phyloP scores from a whole-genome alignment of 2,329 filamentous ascomycete species.

The Ophiostoma populinum region DNA sequence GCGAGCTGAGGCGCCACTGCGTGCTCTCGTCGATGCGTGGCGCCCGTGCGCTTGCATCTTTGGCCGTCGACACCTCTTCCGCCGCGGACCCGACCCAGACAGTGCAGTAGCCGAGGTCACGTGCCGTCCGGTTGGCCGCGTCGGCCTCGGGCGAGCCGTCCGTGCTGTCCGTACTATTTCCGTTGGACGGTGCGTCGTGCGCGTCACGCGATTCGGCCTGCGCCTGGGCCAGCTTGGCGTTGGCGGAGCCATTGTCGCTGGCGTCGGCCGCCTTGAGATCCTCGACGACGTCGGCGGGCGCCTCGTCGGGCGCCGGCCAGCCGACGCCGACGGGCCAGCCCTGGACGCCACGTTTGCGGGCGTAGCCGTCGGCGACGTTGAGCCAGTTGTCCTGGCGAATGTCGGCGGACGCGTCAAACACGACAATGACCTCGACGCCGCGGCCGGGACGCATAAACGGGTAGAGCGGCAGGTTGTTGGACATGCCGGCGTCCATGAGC shows the following conservation, averaged over 20 bases:
- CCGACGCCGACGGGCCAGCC: constrained; percentile 93
- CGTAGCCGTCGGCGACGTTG: constrained; percentile 83
- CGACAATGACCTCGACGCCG: constrained; percentile 75
- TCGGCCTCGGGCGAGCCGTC: constrained; percentile 23
- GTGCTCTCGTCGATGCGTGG: constrained; percentile 40
- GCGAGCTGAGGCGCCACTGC: constrained; percentile 52
- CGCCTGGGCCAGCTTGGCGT: constrained; percentile 45
- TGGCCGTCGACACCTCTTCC: constrained; percentile 41
- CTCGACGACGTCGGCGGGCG: constrained; percentile 39
- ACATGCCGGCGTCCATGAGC: constrained; percentile 97
- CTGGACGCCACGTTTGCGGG: constrained; percentile 72
- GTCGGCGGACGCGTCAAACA: constrained; percentile 89
- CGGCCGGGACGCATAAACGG: constrained; percentile 77
- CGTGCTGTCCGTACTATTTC: constrained; percentile 10
- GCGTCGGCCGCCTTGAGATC: constrained; percentile 54
- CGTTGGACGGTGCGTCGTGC: constrained; percentile 9
- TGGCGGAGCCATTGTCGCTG: constrained; percentile 39
- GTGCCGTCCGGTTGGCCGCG: constrained; percentile 1
- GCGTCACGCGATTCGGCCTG: constrained; percentile 19
- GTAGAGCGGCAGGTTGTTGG: constrained; percentile 93
- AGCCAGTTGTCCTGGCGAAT: constrained; percentile 94
- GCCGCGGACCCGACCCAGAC: constrained; percentile 82
- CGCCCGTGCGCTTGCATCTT: neutral
- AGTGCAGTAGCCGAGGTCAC: constrained; percentile 72
- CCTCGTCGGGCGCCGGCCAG: constrained; percentile 55